phyloP scores from a whole-genome alignment of 1,139 yeast species.

The Hemisphaericaspora xylofermentans region DNA sequence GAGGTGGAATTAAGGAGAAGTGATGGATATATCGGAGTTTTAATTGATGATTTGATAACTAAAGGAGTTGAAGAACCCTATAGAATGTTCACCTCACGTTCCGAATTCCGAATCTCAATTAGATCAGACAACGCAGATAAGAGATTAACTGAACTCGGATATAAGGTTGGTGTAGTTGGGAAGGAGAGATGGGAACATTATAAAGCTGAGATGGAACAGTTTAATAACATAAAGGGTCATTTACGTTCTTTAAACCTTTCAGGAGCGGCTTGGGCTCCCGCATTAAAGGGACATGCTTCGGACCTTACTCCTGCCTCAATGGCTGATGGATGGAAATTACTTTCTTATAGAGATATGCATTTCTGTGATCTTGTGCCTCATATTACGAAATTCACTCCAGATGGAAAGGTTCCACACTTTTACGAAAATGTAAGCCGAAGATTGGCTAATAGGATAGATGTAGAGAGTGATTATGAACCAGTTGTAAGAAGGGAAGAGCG shows the following conservation, averaged over 20 bases:
- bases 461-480: constrained; percentile 83
- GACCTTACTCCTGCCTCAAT: constrained; percentile 31
- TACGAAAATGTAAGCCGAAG: constrained; percentile 46
- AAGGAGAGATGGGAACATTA: constrained; percentile 57
- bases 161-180: constrained; percentile 63
- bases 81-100: constrained; percentile 95
- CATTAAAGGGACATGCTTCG: constrained; percentile 46
- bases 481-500: constrained; percentile 72
- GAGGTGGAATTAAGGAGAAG: constrained; percentile 64
- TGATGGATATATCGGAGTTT: constrained; percentile 88
- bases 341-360: constrained; percentile 39
- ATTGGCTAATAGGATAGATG: constrained; percentile 60
- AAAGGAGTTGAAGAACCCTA: constrained; percentile 98
- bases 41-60: constrained; percentile 90
- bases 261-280: constrained; percentile 64
- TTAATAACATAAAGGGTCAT: constrained; percentile 43
- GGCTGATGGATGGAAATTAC: constrained; percentile 47
- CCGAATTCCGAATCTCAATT: constrained; percentile 86
- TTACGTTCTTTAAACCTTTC: constrained; percentile 49
- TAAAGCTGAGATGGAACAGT: constrained; percentile 44
- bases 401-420: constrained; percentile 20
- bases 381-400: constrained; percentile 20
- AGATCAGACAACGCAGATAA: constrained; percentile 93
- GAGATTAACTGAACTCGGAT: constrained; percentile 73
- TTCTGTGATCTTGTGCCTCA: constrained; percentile 34